Evolutionary conservation across 768 basidiomycete genomes (phyloP).

Genomic region (Calocybe indica): DNA sequence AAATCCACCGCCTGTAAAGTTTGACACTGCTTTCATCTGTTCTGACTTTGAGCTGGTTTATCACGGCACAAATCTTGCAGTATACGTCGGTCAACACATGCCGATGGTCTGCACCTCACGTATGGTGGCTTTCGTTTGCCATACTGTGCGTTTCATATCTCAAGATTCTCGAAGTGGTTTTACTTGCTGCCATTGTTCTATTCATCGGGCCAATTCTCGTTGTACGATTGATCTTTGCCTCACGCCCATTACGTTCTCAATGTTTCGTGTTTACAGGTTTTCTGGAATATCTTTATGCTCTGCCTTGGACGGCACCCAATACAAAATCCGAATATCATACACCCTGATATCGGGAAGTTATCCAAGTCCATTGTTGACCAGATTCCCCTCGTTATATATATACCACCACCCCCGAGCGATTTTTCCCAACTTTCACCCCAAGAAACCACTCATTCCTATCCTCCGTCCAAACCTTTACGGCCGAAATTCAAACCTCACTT

Average conservation of each 20-base stretch:
- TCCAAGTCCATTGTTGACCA: slow-evolving; percentile 66
- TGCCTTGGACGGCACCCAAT: slow-evolving; percentile 78
- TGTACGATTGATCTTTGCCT: slow-evolving; percentile 38
- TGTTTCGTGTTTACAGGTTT: slow-evolving; percentile 35
- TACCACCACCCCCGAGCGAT: slow-evolving; percentile 67
- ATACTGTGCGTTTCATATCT: slow-evolving; percentile 78
- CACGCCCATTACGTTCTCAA: background rate
- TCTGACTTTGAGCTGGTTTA: slow-evolving; percentile 75
- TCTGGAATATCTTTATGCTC: slow-evolving; percentile 74
- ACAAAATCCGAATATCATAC: slow-evolving; percentile 67
- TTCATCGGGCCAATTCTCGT: slow-evolving; percentile 74
- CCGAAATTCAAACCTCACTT: slow-evolving; percentile 37
- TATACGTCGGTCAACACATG: slow-evolving; percentile 76
- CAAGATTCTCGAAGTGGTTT: slow-evolving; percentile 59
- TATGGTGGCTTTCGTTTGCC: slow-evolving; percentile 85
- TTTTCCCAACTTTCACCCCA: slow-evolving; percentile 33
- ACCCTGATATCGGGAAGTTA: slow-evolving; percentile 74
- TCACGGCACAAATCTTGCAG: slow-evolving; percentile 73
- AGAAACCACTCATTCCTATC: slow-evolving; percentile 50
- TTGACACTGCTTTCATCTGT: slow-evolving; percentile 62
- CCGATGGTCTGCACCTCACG: slow-evolving; percentile 65
- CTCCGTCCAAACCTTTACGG: slow-evolving; percentile 40
- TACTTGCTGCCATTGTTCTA: slow-evolving; percentile 74
- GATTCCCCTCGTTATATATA: slow-evolving; percentile 83
- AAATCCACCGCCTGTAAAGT: slow-evolving; percentile 22